Percentiles rank a stretch among this genome's conserved stretches.
These are phyloP conservation scores for Fermentozyma sake DNA, from an alignment of 1,139 yeast species.

Conservation along the genomic window DNA sequence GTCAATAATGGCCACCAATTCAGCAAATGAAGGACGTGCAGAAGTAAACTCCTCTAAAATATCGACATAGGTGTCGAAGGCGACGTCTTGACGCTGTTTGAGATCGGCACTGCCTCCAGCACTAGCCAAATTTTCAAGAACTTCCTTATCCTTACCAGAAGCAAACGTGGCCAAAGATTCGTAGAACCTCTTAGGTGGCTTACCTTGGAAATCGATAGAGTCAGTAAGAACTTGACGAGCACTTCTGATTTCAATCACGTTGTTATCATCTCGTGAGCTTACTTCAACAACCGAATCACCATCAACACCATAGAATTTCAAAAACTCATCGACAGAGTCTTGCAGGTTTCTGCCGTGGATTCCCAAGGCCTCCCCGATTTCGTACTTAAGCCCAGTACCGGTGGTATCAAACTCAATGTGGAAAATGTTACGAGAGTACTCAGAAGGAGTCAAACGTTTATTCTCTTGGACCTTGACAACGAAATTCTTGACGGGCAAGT, in stretches of 20 bases:
- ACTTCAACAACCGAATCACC: constrained; percentile 66
- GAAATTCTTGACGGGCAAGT: constrained; percentile 79
- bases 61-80: constrained; percentile 77
- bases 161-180: constrained; percentile 78
- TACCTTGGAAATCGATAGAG: constrained; percentile 84
- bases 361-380: constrained; percentile 95
- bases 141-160: constrained; percentile 59
- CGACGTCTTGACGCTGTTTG: constrained; percentile 82
- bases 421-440: constrained; percentile 93
- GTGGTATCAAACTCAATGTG: constrained; percentile 90
- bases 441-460: constrained; percentile 86
- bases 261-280: constrained; percentile 63
- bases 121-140: constrained; percentile 60
- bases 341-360: constrained; percentile 84
- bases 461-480: constrained; percentile 89
- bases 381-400: constrained; percentile 88
- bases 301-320: constrained; percentile 66
- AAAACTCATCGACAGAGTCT: constrained; percentile 62
- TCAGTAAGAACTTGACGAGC: constrained; percentile 77
- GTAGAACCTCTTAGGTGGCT: constrained; percentile 92
- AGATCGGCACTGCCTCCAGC: constrained; percentile 84
- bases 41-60: constrained; percentile 75
- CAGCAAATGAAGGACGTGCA: constrained; percentile 75
- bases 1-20: constrained; percentile 67
- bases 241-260: constrained; percentile 66